Percentiles rank a stretch among this genome's conserved stretches.
Conservation (phyloP, 23 red algal genomes). For the Gracilaria caudata region DNA sequence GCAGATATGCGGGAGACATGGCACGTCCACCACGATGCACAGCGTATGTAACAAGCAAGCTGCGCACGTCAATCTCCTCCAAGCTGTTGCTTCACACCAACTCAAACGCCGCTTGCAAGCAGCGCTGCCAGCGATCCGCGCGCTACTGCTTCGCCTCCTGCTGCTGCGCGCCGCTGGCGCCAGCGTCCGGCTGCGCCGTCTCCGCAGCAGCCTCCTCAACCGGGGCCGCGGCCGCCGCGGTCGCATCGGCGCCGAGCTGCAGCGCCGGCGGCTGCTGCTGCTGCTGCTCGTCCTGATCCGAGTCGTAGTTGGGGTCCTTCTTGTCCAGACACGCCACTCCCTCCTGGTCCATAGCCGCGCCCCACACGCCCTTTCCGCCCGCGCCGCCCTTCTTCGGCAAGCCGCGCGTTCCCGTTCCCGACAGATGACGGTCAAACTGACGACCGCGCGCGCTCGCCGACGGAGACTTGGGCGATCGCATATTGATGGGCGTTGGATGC, state of each 20-base stretch:
- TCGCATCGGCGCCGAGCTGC: not conserved
- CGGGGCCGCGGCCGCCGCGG: not conserved
- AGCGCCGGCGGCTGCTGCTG: conserved; percentile 23
- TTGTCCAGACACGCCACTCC: conserved; percentile 80
- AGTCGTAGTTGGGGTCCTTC: conserved; percentile 97
- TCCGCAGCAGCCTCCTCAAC: not conserved
- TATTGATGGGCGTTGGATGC: not conserved
- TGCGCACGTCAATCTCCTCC: too few relatives aligned
- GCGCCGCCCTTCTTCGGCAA: conserved; percentile 92
- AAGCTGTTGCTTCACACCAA: not conserved
- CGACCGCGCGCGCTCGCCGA: conserved; percentile 10
- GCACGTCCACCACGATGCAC: too few relatives aligned
- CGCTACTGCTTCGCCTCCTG: not conserved
- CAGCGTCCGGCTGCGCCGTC: not conserved
- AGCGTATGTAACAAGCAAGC: too few relatives aligned
- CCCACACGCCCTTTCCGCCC: conserved; percentile 91
- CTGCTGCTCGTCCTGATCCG: conserved; percentile 48
- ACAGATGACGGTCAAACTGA: conserved; percentile 48
- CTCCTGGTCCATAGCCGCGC: conserved; percentile 76
- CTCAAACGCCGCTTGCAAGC: not conserved
- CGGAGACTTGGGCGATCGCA: conserved; percentile 56
- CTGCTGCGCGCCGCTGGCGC: not conserved
- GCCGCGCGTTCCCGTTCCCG: conserved; percentile 74
- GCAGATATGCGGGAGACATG: too few relatives aligned
- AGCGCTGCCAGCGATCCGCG: not conserved